These are phyloP conservation scores for Fusarium fujikuroi DNA, from an alignment of 2,329 filamentous ascomycete species.

Conservation along the genomic window DNA sequence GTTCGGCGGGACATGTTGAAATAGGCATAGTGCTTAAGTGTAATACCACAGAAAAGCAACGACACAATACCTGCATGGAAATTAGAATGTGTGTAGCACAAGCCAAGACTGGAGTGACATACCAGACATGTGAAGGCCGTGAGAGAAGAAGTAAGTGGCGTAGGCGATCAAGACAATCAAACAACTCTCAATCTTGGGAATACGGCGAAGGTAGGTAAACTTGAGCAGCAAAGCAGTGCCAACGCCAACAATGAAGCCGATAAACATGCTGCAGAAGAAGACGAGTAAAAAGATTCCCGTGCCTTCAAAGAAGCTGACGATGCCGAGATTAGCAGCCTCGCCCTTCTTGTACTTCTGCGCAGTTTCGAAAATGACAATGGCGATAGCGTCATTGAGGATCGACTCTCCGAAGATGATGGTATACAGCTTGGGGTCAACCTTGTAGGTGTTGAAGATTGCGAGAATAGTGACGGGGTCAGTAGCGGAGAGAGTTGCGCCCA, in stretches of 20 bases:
- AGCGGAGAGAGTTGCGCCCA: conserved; percentile 94
- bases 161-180: conserved; percentile 94
- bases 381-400: conserved; percentile 97
- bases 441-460: conserved; percentile 99
- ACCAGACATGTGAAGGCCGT: conserved; percentile 96
- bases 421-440: conserved; percentile 98
- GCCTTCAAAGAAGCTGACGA: conserved; percentile 88
- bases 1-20: conserved; percentile 99
- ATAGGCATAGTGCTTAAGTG: conserved; percentile 98
- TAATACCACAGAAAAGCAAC: conserved; percentile 96
- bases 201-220: conserved; percentile 90
- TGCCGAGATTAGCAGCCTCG: conserved; percentile 74
- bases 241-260: conserved; percentile 89
- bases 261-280: conserved; percentile 93
- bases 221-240: conserved; percentile 89
- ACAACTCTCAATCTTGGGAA: conserved; percentile 97
- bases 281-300: conserved; percentile 94
- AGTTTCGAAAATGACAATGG: conserved; percentile 98
- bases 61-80: conserved; percentile 86
- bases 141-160: conserved; percentile 97
- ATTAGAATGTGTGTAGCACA: conserved; percentile 12
- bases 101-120: conserved; percentile 48
- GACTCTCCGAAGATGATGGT: conserved; percentile 99
- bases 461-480: conserved; percentile 98
- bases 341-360: conserved; percentile 91